Base-by-base conservation (phyloP, 1,139 yeast genomes). In the Pneumocystis oryctolagi region DNA sequence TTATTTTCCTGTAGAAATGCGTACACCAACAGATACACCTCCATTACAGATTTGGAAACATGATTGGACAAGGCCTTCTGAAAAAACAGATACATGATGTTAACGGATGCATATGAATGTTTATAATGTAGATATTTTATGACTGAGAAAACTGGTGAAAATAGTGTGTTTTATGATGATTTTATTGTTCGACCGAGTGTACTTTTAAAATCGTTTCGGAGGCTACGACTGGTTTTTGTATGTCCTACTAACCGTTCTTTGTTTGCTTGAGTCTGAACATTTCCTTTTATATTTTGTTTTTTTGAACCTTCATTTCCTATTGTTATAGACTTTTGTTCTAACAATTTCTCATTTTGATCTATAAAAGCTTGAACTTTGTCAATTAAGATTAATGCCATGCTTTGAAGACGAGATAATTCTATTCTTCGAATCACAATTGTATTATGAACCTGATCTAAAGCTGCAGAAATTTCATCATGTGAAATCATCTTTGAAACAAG, bases 11-110 rank as follows among this genome's bases (percentile, higher is more conserved):
- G 73, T 85, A 70, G 96, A 90, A 70, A 74, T 89, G 76, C 82
- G 95, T 71, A 82, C 87, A 4, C 97, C 98, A 40, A 87, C 96
- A 0, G 95, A 89, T 64, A 88, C 78, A 67, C 98, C 98, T n/a
- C 86, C 97, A 56, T 83, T 82, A 70, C 80, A 81, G 66, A 79
- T 88, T 35, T 90, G 97, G 97, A 82, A 84, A 65, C 81, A 82
- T 71, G 83, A 84, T 68, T 87, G 79, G 79, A 69, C 77, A 70
- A 71, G 66, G 53, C 73, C 75, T 47, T 70, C 69, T 12, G 65
- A 47, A 47, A 25, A 14, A 47, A 8, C n/a, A 20, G 31, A 47
- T 25, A 47, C 28, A 14, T 25, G 5, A 20, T 47, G n/a, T 25
- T 25, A 2, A 47, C 2, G 16, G 25, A 47, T 47, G 28, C n/a